Conservation (phyloP, 176 grass and related monocot species). For the Oryza australiensis region DNA sequence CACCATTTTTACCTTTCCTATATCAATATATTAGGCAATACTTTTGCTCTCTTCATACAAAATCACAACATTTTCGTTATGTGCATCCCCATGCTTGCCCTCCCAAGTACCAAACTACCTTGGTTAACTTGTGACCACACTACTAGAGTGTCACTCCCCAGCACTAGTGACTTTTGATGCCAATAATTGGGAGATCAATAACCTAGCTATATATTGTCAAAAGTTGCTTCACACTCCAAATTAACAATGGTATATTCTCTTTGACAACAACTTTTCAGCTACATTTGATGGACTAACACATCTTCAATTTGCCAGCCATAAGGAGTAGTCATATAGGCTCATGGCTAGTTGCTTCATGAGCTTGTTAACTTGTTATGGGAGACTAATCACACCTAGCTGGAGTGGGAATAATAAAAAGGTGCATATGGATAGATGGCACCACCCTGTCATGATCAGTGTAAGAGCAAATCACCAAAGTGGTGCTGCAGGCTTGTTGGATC, state of each 20-base stretch:
- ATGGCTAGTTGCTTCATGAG: background rate
- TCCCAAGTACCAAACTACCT: background rate
- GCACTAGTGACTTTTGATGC: background rate
- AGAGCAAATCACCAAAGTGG: slow-evolving; percentile 25
- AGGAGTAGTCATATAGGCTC: background rate
- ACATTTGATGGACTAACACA: background rate
- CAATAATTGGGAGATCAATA: background rate
- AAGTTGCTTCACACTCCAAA: background rate
- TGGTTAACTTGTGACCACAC: background rate
- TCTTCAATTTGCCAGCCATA: background rate
- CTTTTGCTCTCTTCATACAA: background rate
- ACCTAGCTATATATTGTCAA: background rate
- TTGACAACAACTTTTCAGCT: background rate
- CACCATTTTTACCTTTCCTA: background rate
- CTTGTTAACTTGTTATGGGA: slow-evolving; percentile 20
- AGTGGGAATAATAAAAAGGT: slow-evolving; percentile 18
- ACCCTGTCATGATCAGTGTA: slow-evolving; percentile 12
- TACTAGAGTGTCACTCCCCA: background rate
- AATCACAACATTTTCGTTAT: background rate
- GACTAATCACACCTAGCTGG: background rate
- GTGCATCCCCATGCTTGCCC: background rate
- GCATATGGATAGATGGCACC: slow-evolving; percentile 41
- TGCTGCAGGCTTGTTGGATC: slow-evolving; percentile 15
- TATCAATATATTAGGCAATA: background rate
- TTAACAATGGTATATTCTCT: background rate